phyloP scores from a whole-genome alignment of 2,329 filamentous ascomycete genomes.

The Neofusicoccum ribis region DNA sequence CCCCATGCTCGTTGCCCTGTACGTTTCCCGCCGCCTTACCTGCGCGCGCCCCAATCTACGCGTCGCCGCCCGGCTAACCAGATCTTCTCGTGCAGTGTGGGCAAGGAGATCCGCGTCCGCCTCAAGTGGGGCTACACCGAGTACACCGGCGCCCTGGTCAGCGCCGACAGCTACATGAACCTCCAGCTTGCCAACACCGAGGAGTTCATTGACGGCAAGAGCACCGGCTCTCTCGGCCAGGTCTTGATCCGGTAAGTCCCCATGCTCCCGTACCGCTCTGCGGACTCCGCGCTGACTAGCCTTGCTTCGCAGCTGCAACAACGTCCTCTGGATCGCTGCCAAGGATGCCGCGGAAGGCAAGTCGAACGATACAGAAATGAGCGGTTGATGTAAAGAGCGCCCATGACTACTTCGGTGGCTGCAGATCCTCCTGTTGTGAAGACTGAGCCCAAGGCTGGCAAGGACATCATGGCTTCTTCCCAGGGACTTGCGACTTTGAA shows the following conservation, averaged over 20 bases:
- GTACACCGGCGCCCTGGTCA: constrained; percentile 91
- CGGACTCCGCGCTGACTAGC: neutral
- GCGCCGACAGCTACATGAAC: constrained; percentile 99
- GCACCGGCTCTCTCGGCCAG: constrained; percentile 80
- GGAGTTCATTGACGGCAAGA: constrained; percentile 88
- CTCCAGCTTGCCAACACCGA: constrained; percentile 87
- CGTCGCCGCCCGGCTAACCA: neutral
- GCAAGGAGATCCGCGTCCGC: constrained; percentile 86
- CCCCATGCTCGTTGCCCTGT: constrained; percentile 92
- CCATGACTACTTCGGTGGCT: neutral
- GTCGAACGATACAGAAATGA: constrained; percentile 22
- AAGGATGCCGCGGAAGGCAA: constrained; percentile 44
- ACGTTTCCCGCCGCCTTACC: constrained; percentile 42
- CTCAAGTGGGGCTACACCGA: constrained; percentile 98
- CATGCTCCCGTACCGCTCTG: no score
- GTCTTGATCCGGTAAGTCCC: constrained; percentile 78
- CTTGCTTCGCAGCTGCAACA: constrained; percentile 70
- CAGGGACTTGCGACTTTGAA: no score
- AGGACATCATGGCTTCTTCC: neutral
- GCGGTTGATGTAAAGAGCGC: constrained; percentile 19
- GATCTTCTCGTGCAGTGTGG: constrained; percentile 55
- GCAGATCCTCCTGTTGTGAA: neutral
- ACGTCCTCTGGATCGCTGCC: constrained; percentile 86
- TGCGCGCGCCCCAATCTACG: neutral
- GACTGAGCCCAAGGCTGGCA: neutral